Base-by-base conservation (phyloP, 2,329 filamentous ascomycete genomes). In the Fonsecaea monophora region DNA sequence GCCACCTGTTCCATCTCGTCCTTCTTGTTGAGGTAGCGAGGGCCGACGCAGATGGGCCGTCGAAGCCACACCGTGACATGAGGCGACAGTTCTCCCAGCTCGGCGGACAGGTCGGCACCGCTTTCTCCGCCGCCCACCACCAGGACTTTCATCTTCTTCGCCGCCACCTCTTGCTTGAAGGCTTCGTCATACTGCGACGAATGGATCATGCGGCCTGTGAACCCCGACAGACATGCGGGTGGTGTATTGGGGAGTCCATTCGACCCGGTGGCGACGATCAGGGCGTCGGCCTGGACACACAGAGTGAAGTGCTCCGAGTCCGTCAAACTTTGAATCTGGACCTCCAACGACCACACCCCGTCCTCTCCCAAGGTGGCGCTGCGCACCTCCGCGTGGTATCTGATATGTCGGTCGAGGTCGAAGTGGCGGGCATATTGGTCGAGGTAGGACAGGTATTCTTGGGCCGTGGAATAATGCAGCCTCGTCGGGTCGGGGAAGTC, bases 111-210 rank as follows among this genome's bases (percentile, higher is more conserved):
- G 45, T 66, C 64, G 10, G 64, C 64, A 25, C 64, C 64, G 37
- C 64, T 66, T 42, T 66, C 64, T n/a, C 64, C 64, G n/a, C 58
- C 54, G 10, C 64, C 64, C 9, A 66, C 60, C 37, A 66, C 64
- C 60, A 66, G 18, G 0, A 66, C 64, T 18, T 21, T 50, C 30
- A 62, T 42, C 34, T 58, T 63, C 12, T 63, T 63, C 38, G 63
- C 42, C 18, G 50, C 53, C 15, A 66, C 64, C 13, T 63, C 53
- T 3, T 37, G 35, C 54, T 66, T 62, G 42, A 66, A 63, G 5
- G 25, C 40, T 32, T 56, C 59, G 32, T 63, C 53, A 18, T 66
- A 66, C 59, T 66, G 30, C n/a, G 38, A 57, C 4, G 64, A 66
- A 32, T 66, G 64, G 18, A 63, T 63, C 30, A 59, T 7, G 4